phyloP scores from a whole-genome alignment of 2,329 filamentous ascomycete genomes.

The Hypomyces rosellus region DNA sequence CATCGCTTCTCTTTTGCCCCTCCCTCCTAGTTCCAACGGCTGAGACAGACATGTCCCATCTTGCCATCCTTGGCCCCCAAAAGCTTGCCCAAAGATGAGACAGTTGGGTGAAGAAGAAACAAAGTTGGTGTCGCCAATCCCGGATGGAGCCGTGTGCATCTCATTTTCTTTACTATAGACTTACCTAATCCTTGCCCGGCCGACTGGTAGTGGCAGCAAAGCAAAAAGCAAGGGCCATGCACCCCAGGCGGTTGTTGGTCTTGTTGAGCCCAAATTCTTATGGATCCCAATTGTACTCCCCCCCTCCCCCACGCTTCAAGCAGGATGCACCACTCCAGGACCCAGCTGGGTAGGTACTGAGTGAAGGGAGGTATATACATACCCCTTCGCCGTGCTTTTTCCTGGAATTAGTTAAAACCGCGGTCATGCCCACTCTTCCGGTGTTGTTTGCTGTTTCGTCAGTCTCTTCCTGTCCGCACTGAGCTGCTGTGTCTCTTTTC shows the following conservation, averaged over 20 bases:
- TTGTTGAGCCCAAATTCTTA: slow-evolving; percentile 7
- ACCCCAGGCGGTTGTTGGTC: slow-evolving; percentile 4
- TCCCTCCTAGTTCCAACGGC: background rate
- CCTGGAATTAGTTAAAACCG: slow-evolving; percentile 11
- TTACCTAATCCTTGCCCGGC: slow-evolving; percentile 10
- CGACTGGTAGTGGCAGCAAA: background rate
- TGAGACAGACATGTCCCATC: slow-evolving; percentile 1
- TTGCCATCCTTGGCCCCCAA: slow-evolving; percentile 4
- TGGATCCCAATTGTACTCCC: slow-evolving; percentile 10
- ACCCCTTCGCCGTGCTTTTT: slow-evolving; percentile 4
- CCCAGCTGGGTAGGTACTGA: slow-evolving; percentile 4
- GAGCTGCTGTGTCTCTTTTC: slow-evolving; percentile 6
- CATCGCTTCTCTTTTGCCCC: background rate
- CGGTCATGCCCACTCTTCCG: slow-evolving; percentile 9
- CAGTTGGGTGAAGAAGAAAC: slow-evolving; percentile 3
- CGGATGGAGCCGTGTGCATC: slow-evolving; percentile 9
- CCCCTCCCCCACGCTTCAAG: slow-evolving; percentile 12
- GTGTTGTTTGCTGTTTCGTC: slow-evolving; percentile 1
- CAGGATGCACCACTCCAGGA: slow-evolving; percentile 4
- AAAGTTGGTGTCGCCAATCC: slow-evolving; percentile 1
- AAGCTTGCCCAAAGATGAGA: slow-evolving; percentile 4
- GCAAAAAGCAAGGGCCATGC: slow-evolving; percentile 5
- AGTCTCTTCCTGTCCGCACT: slow-evolving; percentile 5
- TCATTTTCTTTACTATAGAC: slow-evolving; percentile 13
- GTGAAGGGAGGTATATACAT: too few relatives aligned